Base-by-base conservation (phyloP, 2,329 filamentous ascomycete species). In the Cladophialophora psammophila region DNA sequence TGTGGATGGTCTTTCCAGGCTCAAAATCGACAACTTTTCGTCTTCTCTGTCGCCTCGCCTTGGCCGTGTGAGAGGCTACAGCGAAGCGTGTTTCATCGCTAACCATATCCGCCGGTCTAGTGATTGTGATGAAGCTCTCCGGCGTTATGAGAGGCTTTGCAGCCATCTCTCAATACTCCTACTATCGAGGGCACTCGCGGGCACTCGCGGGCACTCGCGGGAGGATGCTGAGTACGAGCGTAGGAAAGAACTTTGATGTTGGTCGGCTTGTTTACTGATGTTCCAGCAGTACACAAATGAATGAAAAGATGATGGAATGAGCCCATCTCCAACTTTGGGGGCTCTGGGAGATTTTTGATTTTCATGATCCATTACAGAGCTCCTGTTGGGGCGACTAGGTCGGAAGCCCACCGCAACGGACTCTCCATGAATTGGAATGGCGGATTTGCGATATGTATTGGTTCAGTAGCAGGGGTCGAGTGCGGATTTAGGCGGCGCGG, bases 121-220 rank as follows among this genome's bases (percentile, higher is more conserved):
- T 50, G 45, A 50, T 50, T 9, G 45, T 50, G 9, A 50, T 50
- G 45, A 50, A 50, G 45, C 45, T 50, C 45, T 50, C 45, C 15
- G 45, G 18, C 18, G 45, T 50, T 26, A 50, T 50, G 18, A 50
- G 18, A 26, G 45, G 45, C 18, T 50, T 50, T 26, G 7, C 45
- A 9, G 18, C 45, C 45, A 50, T 50, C 45, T 26, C 45, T 50
- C 18, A 10, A 50, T 12, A 26, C 2, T 50, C 10, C 26, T 26
- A 9, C 13, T 8, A 7, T 50, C 26, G 2, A 50, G 12, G 26
- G 26, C 26, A 26, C 26, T 26, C 5, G 2, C 45, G 9, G 12
- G 18, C 7, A 50, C 26, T 26, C 5, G 2, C 45, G 9, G 12
- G 18, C 7, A 50, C n/a, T n/a, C n/a, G 15, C 18, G 12, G 7